These are phyloP conservation scores for Myxozyma geophila DNA, from an alignment of 805 yeast species.

Conservation along the genomic window DNA sequence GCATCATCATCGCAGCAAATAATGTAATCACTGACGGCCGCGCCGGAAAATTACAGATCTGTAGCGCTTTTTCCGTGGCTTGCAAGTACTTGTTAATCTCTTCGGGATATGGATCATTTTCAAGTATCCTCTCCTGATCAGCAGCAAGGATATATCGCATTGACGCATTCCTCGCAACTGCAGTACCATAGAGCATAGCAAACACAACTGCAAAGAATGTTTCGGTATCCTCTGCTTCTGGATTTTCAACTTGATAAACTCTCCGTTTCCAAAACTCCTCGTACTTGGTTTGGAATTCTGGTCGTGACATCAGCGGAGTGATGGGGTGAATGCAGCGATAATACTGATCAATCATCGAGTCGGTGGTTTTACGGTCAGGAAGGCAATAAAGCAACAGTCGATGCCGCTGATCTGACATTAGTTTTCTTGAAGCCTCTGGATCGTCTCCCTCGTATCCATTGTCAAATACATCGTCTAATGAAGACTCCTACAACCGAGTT, in stretches of 20 bases:
- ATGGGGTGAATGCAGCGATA: slow-evolving; percentile 8
- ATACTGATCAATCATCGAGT: slow-evolving; percentile 5
- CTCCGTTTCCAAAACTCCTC: slow-evolving; percentile 3
- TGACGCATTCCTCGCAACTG: slow-evolving; percentile 7
- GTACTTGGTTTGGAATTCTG: slow-evolving; percentile 1
- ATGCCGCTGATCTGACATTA: slow-evolving; percentile 1
- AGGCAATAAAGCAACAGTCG: neutral
- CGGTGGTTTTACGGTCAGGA: slow-evolving; percentile 9
- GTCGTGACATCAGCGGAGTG: slow-evolving; percentile 4
- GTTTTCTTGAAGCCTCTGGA: neutral
- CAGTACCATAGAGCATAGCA: slow-evolving; percentile 15
- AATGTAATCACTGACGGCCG: slow-evolving; percentile 8
- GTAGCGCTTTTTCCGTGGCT: neutral
- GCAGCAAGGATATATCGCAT: slow-evolving; percentile 3
- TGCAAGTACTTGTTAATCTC: neutral
- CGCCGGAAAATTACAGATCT: slow-evolving; percentile 1
- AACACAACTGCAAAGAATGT: slow-evolving; percentile 11
- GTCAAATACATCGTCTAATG: neutral
- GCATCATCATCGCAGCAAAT: slow-evolving; percentile 5
- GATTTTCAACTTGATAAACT: neutral
- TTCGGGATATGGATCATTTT: neutral
- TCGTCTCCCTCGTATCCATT: neutral
- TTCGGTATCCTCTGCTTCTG: neutral
- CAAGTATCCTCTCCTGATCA: slow-evolving; percentile 5
- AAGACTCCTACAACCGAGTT: neutral